phyloP scores from a whole-genome alignment of 2,329 filamentous ascomycete species.

The Orbilia brochopaga region DNA sequence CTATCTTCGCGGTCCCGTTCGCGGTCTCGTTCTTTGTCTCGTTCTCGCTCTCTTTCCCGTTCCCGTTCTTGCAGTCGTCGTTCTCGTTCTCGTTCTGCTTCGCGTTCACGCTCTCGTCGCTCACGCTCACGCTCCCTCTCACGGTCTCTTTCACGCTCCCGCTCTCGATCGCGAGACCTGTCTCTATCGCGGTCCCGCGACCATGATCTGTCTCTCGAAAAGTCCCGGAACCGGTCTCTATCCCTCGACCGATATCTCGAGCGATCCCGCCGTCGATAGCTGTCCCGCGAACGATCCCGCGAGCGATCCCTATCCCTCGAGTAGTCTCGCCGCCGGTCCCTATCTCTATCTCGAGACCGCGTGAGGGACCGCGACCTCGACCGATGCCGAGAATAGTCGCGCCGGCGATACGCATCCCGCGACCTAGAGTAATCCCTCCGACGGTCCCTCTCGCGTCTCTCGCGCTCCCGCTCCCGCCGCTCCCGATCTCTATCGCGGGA shows the following conservation, averaged over 20 bases:
- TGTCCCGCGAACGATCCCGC: constrained; percentile 34
- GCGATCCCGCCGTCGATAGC: constrained; percentile 15
- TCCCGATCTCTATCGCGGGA: constrained; percentile 35
- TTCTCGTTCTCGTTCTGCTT: constrained; percentile 36
- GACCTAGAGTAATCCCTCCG: constrained; percentile 30
- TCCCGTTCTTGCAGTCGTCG: constrained; percentile 23
- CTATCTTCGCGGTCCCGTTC: constrained; percentile 28
- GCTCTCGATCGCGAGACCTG: constrained; percentile 36
- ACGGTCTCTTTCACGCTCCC: constrained; percentile 22
- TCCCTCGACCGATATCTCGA: constrained; percentile 32
- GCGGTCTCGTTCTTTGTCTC: constrained; percentile 23
- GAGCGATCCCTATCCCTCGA: constrained; percentile 33
- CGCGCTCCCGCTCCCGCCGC: constrained; percentile 25
- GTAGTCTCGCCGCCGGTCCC: constrained; percentile 18
- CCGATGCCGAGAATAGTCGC: constrained; percentile 26
- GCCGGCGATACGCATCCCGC: constrained; percentile 11
- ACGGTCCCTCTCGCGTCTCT: constrained; percentile 32
- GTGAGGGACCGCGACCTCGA: constrained; percentile 28
- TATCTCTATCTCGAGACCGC: constrained; percentile 36
- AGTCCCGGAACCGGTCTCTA: not conserved
- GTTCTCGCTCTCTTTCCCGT: constrained; percentile 18
- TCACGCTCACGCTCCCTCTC: constrained; percentile 39
- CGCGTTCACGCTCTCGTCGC: constrained; percentile 28
- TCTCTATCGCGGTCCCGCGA: constrained; percentile 29
- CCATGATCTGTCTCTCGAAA: constrained; percentile 23